Percentiles rank a stretch among this genome's conserved stretches.
These are phyloP conservation scores for Rutstroemia sp. DNA, from an alignment of 2,329 filamentous ascomycete genomes.

Conservation along the genomic window DNA sequence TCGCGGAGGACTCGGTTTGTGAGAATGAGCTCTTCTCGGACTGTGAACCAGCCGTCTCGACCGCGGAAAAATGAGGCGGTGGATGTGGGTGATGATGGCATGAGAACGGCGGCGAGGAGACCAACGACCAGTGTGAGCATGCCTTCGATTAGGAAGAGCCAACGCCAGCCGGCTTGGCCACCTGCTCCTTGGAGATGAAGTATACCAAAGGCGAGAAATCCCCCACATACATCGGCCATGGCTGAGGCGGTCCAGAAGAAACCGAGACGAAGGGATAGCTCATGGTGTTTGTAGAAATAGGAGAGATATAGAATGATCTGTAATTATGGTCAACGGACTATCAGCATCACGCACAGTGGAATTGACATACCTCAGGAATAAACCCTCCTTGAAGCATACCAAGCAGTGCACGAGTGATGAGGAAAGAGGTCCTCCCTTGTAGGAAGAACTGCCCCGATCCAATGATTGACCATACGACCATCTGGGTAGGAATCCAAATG, in stretches of 20 bases:
- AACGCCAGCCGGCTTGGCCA: conserved; percentile 31
- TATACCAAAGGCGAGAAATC: conserved; percentile 23
- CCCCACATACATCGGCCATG: conserved; percentile 18
- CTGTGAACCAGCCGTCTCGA: conserved; percentile 53
- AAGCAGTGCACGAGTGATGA: conserved; percentile 18
- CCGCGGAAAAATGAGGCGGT: conserved; percentile 47
- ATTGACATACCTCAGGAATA: conserved; percentile 37
- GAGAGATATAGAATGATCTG: conserved; percentile 26
- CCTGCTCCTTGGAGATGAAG: conserved; percentile 19
- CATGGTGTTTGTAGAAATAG: conserved; percentile 25
- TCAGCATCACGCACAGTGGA: conserved; percentile 12
- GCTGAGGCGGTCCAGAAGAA: conserved; percentile 23
- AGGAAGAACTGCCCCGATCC: conserved; percentile 40
- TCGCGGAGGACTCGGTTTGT: conserved; percentile 50
- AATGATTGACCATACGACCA: conserved; percentile 46
- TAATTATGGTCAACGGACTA: conserved; percentile 33
- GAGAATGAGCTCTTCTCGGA: conserved; percentile 53
- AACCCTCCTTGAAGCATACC: conserved; percentile 25
- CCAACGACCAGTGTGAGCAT: conserved; percentile 23
- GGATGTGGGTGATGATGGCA: conserved; percentile 22
- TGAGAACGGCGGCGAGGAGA: conserved; percentile 17
- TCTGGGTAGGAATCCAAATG: conserved; percentile 44
- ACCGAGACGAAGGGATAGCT: conserved; percentile 21
- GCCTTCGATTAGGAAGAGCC: conserved; percentile 30
- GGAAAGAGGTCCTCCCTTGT: conserved; percentile 30